Conservation (phyloP, 805 yeast species). For the Monosporozyma siamensis region DNA sequence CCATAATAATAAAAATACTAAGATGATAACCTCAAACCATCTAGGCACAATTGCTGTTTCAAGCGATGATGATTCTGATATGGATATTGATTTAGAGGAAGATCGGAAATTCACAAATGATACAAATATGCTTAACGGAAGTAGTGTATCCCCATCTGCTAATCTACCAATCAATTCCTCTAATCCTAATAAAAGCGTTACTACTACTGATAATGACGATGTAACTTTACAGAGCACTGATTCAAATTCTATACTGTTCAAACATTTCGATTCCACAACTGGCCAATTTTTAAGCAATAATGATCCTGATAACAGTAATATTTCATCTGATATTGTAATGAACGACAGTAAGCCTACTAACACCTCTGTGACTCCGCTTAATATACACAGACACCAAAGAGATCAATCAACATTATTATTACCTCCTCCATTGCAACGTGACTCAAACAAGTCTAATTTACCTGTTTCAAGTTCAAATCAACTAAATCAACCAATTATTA, state of each 20-base stretch:
- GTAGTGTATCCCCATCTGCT: conserved; percentile 1
- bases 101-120: background rate
- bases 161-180: background rate
- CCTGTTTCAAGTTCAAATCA: background rate
- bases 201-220: background rate
- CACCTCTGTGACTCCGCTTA: background rate
- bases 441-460: background rate
- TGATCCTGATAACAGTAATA: background rate
- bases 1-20: background rate
- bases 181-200: background rate
- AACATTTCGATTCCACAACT: conserved; percentile 26
- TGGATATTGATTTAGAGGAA: background rate
- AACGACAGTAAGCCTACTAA: background rate
- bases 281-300: conserved; percentile 21
- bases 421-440: background rate
- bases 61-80: background rate
- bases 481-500: background rate
- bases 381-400: background rate
- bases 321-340: background rate
- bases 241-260: conserved; percentile 13
- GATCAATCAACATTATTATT: background rate
- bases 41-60: too few species aligned
- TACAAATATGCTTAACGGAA: background rate
- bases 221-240: too few species aligned
- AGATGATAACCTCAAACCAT: background rate